Percentiles rank a stretch among this genome's conserved stretches.
Conservation (phyloP, 106 monocot genomes). For the Narthecium ossifragum region DNA sequence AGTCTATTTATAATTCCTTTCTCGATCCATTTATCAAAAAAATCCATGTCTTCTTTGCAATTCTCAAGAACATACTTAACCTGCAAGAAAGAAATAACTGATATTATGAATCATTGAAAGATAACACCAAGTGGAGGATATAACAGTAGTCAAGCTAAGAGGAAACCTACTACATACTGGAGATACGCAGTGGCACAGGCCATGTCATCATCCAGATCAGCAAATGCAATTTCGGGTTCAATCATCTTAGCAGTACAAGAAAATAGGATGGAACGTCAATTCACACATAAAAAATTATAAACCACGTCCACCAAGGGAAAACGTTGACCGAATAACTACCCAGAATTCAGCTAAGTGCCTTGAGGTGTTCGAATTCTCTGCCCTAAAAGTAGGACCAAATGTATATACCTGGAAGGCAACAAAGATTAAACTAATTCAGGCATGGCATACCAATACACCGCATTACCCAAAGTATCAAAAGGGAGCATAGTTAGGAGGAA, state of each 20-base stretch:
- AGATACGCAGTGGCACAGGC: constrained; percentile 98
- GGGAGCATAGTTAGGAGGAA: not conserved
- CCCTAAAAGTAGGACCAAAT: constrained; percentile 97
- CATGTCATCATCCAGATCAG: constrained; percentile 97
- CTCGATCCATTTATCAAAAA: constrained; percentile 97
- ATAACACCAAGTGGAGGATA: no score
- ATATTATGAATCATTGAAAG: no score
- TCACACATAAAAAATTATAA: not conserved
- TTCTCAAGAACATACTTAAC: constrained; percentile 88
- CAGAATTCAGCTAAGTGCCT: constrained; percentile 99
- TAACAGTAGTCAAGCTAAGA: constrained; percentile 20
- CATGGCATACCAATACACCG: not conserved
- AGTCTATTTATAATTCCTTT: constrained; percentile 86
- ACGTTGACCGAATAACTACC: constrained; percentile 27
- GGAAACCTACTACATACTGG: constrained; percentile 99
- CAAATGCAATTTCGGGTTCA: constrained; percentile 98
- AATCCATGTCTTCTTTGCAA: constrained; percentile 98
- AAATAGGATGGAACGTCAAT: constrained; percentile 6
- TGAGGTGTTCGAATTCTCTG: constrained; percentile 96
- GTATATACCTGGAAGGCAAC: constrained; percentile 71
- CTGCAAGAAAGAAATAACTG: constrained; percentile 29
- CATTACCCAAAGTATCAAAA: not conserved
- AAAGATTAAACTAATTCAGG: no score
- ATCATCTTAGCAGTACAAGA: constrained; percentile 62
- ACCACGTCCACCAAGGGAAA: constrained; percentile 3